Evolutionary conservation across 192 early-diverging fungal species (phyloP), one percentile per base, ranked within the genome.

Genomic region (Bifiguratus adelaidae): DNA sequence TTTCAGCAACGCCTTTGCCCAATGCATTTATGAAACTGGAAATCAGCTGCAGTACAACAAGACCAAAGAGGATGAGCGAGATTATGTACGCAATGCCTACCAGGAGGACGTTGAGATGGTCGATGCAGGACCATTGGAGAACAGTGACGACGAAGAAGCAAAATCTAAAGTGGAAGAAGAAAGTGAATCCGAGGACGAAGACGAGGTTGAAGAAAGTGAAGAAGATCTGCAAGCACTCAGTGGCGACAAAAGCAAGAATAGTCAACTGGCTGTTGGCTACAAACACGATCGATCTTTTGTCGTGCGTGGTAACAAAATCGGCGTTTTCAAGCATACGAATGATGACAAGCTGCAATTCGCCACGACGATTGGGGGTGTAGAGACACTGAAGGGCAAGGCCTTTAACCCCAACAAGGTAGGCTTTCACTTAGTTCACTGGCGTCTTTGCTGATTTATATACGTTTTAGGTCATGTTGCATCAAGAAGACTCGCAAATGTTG

Each of bases 271-370:
- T 3, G 83, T 94, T 27, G 90, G 90, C 0, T 80, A 81, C 65
- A 88, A 88, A 61, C 68, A 83, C 56, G 81, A 86, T 40, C 80
- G 89, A 15, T 91, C 93, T 8, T 94, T 89, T 66, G 86, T 94
- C 18, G 81, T 93, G 11, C 85, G 90, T 24, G 93, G 93, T 21
- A 73, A 79, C 63, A 77, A 75, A 30, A 90, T 97, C 53, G 91
- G 93, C 4, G 90, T 97, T 7, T 89, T 93, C 51, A 76, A 69
- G 52, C 85, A 92, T 59, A 75, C 73, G 2, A 71, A 82, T 29
- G 68, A 73, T 53, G 83, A 88, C 54, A 66, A 70, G 12, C 61
- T 97, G 23, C 70, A 84, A 44, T 89, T 86, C 55, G 58, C 71
- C 15, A 87, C 88, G n/a, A 77, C 81, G 0, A 92, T 97, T 63